Evolutionary conservation across 257 asterid genomes (phyloP).

Genomic region (Solanum bulbocastanum): DNA sequence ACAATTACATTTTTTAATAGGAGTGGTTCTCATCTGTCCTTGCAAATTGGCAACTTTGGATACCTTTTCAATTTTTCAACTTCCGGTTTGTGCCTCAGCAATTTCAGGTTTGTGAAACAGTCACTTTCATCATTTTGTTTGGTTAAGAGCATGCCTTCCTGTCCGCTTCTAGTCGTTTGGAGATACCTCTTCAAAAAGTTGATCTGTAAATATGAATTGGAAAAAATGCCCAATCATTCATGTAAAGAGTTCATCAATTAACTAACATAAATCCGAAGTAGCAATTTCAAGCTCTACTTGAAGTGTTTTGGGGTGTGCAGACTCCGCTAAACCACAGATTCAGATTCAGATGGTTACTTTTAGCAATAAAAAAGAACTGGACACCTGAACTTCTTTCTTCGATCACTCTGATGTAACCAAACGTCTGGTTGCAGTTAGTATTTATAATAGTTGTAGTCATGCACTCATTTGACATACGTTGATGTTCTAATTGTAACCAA

Average conservation of each 20-base stretch:
- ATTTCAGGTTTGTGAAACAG: constrained; percentile 55
- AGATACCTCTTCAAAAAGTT: not conserved
- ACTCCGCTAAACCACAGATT: not conserved
- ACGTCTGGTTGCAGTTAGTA: no score
- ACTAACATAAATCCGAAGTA: not conserved
- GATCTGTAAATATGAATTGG: not conserved
- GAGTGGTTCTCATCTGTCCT: constrained; percentile 90
- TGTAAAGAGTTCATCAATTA: not conserved
- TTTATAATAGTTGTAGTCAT: not conserved
- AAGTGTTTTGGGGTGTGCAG: not conserved
- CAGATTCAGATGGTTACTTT: not conserved
- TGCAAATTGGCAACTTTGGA: constrained; percentile 96
- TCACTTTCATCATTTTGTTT: not conserved
- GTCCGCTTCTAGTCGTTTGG: not conserved
- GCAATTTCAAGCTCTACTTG: not conserved
- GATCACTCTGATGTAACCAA: not conserved
- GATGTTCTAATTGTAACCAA: not conserved
- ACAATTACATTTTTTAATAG: constrained; percentile 14
- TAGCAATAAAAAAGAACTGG: not conserved
- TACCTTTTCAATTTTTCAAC: constrained; percentile 92
- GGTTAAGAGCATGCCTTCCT: not conserved
- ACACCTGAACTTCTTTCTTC: not conserved
- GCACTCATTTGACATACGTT: not conserved
- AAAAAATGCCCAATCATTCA: not conserved
- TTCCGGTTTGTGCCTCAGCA: constrained; percentile 91